These are phyloP conservation scores for Williopsis jadinii DNA, from an alignment of 1,139 yeast species.

Conservation along the genomic window DNA sequence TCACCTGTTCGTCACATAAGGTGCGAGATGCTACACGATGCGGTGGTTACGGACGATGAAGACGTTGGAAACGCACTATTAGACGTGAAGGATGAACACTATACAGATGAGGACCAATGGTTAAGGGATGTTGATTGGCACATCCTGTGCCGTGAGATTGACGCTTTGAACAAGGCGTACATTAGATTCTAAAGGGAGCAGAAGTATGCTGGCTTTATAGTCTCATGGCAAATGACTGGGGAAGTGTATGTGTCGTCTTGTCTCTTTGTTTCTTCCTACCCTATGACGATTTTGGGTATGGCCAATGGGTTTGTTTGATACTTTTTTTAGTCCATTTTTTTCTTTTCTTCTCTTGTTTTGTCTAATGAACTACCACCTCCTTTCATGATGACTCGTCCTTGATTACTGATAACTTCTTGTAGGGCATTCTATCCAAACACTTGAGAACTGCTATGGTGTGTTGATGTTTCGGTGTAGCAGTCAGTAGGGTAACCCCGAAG, in stretches of 20 bases:
- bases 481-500: too few relatives aligned
- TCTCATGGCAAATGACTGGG: not conserved
- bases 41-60: slow-evolving; percentile 11
- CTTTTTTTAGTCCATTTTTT: too few relatives aligned
- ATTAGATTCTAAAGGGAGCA: slow-evolving; percentile 12
- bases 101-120: slow-evolving; percentile 22
- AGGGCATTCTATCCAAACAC: too few relatives aligned
- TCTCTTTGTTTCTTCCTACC: not conserved
- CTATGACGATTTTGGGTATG: too few relatives aligned
- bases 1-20: slow-evolving; percentile 11
- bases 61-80: slow-evolving; percentile 9
- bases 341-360: too few relatives aligned
- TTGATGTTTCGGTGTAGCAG: too few relatives aligned
- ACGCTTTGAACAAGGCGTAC: slow-evolving; percentile 52
- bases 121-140: slow-evolving; percentile 84
- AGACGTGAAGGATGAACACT: not conserved
- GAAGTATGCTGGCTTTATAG: too few relatives aligned
- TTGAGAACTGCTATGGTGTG: too few relatives aligned
- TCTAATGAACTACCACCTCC: too few relatives aligned
- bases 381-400: too few relatives aligned
- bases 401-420: too few relatives aligned
- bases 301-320: too few relatives aligned
- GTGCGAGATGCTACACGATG: slow-evolving; percentile 2
- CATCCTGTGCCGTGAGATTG: slow-evolving; percentile 79
- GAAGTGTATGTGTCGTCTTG: not conserved